Conservation (phyloP, 129 eudicot genomes). For the Lactuca saligna region DNA sequence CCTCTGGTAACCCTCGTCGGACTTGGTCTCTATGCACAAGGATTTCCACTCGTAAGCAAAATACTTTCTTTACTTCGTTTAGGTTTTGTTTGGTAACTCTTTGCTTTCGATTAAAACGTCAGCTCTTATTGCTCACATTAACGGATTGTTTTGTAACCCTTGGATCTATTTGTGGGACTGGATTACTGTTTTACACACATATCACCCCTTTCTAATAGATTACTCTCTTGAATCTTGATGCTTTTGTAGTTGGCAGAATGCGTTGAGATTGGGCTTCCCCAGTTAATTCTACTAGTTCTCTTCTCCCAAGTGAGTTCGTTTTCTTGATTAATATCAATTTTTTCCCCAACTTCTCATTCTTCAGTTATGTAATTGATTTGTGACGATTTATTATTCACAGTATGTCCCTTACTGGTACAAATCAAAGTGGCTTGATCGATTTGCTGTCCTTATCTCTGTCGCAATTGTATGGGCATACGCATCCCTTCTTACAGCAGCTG, state of each 20-base stretch:
- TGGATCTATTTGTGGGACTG: too few species aligned
- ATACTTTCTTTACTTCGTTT: background rate
- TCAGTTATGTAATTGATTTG: constrained; percentile 3
- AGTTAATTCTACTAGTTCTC: constrained; percentile 57
- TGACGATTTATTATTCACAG: constrained; percentile 40
- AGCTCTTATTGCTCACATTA: background rate
- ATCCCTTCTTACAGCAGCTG: constrained; percentile 79
- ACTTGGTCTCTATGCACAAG: constrained; percentile 77
- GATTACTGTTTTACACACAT: too few species aligned
- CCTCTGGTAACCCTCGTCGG: constrained; percentile 87
- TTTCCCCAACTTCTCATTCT: background rate
- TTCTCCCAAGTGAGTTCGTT: constrained; percentile 56
- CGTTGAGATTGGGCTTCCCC: constrained; percentile 83
- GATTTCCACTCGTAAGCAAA: constrained; percentile 73
- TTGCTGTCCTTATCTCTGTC: constrained; percentile 66
- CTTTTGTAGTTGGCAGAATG: constrained; percentile 75
- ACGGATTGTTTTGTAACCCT: too few species aligned
- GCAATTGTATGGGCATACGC: constrained; percentile 84
- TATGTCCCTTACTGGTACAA: constrained; percentile 51
- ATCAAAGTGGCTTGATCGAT: constrained; percentile 58
- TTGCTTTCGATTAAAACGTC: background rate
- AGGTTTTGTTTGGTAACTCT: background rate
- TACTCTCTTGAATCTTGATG: constrained; percentile 23
- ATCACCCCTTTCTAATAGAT: background rate
- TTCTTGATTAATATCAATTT: background rate